Evolutionary conservation across 1,284 basidiomycete genomes (phyloP), one percentile per base, ranked within the genome.

Genomic region (Trametes hirsuta): DNA sequence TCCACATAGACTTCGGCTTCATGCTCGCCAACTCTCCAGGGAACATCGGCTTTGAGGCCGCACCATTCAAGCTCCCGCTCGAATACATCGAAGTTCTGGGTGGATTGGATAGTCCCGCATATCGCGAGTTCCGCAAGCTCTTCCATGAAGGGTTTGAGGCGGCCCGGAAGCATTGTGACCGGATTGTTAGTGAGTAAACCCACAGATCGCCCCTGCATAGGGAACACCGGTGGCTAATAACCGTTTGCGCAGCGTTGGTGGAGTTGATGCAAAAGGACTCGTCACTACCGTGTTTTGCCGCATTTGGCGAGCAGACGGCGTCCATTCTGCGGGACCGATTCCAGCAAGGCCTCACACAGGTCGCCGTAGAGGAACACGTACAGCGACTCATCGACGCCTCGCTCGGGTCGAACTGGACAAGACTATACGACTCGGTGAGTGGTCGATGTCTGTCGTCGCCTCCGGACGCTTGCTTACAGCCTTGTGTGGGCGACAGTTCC

Each of bases 1-100:
- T 97, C 60, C 94, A 98, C 75, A 98, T 98, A 66, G 97, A 99
- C 76, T 99, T 99, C 74, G 97, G 97, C 0, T 99, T 99, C 79
- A 97, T 99, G 84, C 84, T 99, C 53, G 93, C 91, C 40, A 97
- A 98, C 74, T 95, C 95, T 5, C 97, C 97, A 0, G 97, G 97
- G 12, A 97, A 96, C 71, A 92, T 99, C 65, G 94, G 97, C 24
- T 99, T 99, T 72, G 97, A 99, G 77, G 97, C 96, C 12, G 96
- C 97, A 4, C 97, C 97, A 1, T 99, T 99, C 84, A 99, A 99
- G 75, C 79, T 99, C 30, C 90, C 95, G 6, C 79, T 87, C 15
- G 97, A 99, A 75, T 99, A 99, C 75, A 86, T 99, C 52, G 97
- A 99, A 69, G 93, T 99, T 42, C 82, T 99, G 46, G 97, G 97